These are phyloP conservation scores for Aspergillus transmontanensis DNA, from an alignment of 2,329 filamentous ascomycete species.

Conservation along the genomic window DNA sequence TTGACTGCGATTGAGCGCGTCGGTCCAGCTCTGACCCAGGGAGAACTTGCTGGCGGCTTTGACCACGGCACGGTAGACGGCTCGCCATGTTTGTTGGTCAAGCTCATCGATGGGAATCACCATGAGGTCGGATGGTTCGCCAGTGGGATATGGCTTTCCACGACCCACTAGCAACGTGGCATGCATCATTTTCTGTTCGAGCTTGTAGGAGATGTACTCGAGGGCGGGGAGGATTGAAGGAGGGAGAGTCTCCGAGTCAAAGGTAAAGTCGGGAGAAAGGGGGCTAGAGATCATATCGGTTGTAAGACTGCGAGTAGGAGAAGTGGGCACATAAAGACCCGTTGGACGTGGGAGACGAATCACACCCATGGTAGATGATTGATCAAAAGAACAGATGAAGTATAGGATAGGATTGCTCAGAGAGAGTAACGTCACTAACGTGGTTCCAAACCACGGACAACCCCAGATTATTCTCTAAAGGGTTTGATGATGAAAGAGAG, in stretches of 20 bases:
- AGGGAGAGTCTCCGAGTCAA: slow-evolving; percentile 40
- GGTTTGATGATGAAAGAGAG: neutral
- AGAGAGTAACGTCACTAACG: neutral
- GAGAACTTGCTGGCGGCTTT: slow-evolving; percentile 42
- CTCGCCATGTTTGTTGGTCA: slow-evolving; percentile 32
- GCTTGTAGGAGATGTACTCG: slow-evolving; percentile 45
- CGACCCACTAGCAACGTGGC: slow-evolving; percentile 45
- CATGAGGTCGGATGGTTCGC: slow-evolving; percentile 40
- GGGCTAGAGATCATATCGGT: slow-evolving; percentile 46
- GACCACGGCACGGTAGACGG: slow-evolving; percentile 36
- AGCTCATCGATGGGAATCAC: slow-evolving; percentile 41
- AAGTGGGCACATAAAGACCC: slow-evolving; percentile 39
- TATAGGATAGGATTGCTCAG: neutral
- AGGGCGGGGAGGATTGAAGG: slow-evolving; percentile 42
- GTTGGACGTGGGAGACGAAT: slow-evolving; percentile 38
- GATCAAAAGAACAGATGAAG: neutral
- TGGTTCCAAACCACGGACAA: neutral
- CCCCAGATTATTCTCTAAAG: neutral
- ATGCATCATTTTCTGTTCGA: slow-evolving; percentile 42
- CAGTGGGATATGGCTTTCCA: slow-evolving; percentile 42
- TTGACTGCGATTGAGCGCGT: slow-evolving; percentile 40
- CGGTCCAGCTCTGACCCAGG: slow-evolving; percentile 41
- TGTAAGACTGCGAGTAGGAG: slow-evolving; percentile 38
- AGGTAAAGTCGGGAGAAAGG: slow-evolving; percentile 40
- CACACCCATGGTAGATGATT: slow-evolving; percentile 33